Conservation (phyloP, 2,329 filamentous ascomycete species). For the Falciphora oryzae region DNA sequence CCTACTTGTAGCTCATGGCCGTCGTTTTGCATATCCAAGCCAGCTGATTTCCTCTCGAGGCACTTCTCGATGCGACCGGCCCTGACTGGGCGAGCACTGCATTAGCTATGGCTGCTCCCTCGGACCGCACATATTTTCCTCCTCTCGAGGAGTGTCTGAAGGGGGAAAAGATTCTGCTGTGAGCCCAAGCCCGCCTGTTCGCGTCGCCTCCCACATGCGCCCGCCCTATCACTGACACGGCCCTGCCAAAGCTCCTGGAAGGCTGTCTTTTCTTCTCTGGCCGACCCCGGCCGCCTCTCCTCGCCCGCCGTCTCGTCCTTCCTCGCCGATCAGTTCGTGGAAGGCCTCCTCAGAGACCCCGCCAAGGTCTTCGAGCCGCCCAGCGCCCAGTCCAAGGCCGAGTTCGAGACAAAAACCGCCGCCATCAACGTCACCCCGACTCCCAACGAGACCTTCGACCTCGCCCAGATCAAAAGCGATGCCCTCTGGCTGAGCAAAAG, state of each 20-base stretch:
- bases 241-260: slow-evolving; percentile 50
- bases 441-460: slow-evolving; percentile 60
- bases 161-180: slow-evolving; percentile 77
- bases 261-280: slow-evolving; percentile 48
- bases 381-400: slow-evolving; percentile 57
- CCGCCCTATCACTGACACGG: slow-evolving; percentile 12
- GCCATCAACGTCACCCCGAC: slow-evolving; percentile 76
- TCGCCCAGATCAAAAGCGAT: slow-evolving; percentile 78
- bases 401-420: slow-evolving; percentile 79
- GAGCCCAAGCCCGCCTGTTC: slow-evolving; percentile 29
- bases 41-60: background rate
- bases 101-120: slow-evolving; percentile 62
- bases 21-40: background rate
- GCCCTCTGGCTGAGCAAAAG: slow-evolving; percentile 79
- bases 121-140: slow-evolving; percentile 71
- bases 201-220: background rate
- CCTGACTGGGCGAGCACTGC: slow-evolving; percentile 2
- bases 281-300: slow-evolving; percentile 49
- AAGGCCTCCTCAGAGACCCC: slow-evolving; percentile 62
- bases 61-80: slow-evolving; percentile 3
- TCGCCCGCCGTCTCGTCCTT: slow-evolving; percentile 58
- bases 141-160: slow-evolving; percentile 79
- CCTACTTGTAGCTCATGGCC: background rate
- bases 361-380: slow-evolving; percentile 61
- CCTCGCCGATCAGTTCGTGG: slow-evolving; percentile 63